phyloP scores from a whole-genome alignment of 2,329 filamentous ascomycete genomes.

The Pestalotiopsis sp. region DNA sequence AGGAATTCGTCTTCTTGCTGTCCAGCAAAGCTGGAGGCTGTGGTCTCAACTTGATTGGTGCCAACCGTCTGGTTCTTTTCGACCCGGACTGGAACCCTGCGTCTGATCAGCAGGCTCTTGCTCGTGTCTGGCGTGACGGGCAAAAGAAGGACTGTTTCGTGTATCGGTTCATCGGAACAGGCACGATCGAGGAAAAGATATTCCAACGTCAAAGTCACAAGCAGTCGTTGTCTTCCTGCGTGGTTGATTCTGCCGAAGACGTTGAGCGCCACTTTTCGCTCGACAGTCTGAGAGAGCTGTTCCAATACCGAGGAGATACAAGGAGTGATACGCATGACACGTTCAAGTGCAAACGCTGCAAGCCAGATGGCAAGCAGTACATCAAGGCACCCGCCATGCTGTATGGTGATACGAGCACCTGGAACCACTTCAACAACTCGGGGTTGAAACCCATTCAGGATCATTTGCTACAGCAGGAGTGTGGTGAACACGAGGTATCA shows the following conservation, averaged over 20 bases:
- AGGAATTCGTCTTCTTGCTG: constrained; percentile 93
- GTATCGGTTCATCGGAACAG: constrained; percentile 98
- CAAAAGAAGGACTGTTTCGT: constrained; percentile 99
- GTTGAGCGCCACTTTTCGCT: constrained; percentile 96
- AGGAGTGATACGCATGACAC: constrained; percentile 95
- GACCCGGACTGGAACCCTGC: constrained; percentile 98
- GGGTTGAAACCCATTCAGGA: constrained; percentile 86
- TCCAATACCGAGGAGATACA: constrained; percentile 86
- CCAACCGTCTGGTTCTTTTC: constrained; percentile 84
- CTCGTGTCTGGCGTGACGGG: constrained; percentile 97
- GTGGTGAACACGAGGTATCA: constrained; percentile 76
- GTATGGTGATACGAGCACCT: constrained; percentile 98
- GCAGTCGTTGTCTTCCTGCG: constrained; percentile 92
- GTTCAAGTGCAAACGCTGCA: constrained; percentile 97
- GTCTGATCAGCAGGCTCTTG: constrained; percentile 94
- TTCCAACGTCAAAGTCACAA: constrained; percentile 99
- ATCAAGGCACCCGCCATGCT: constrained; percentile 94
- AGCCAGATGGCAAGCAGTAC: constrained; percentile 81
- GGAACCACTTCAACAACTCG: constrained; percentile 94
- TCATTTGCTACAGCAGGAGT: constrained; percentile 85
- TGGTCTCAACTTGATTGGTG: constrained; percentile 81
- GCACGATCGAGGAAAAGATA: constrained; percentile 98
- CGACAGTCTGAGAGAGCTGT: constrained; percentile 88
- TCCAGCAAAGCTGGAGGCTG: constrained; percentile 97
- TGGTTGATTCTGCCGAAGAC: constrained; percentile 95